These are phyloP conservation scores for Nigrograna mackinnonii DNA, from an alignment of 2,329 filamentous ascomycete species.

Conservation along the genomic window DNA sequence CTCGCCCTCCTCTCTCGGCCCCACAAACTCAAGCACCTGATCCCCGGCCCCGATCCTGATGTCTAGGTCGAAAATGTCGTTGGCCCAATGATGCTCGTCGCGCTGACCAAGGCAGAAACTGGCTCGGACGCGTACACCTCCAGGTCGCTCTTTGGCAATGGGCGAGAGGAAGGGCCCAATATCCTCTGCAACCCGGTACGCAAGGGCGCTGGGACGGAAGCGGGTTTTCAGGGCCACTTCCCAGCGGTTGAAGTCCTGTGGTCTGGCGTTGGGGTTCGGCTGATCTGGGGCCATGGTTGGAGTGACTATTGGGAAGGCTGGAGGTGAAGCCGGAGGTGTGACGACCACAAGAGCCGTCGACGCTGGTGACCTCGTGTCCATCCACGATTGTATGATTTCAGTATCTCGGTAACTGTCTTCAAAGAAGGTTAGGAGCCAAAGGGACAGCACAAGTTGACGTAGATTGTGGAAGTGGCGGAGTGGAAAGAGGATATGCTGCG, in stretches of 20 bases:
- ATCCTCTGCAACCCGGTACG: conserved; percentile 43
- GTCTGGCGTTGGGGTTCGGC: conserved; percentile 14
- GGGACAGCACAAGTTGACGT: conserved; percentile 43
- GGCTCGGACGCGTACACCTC: conserved; percentile 48
- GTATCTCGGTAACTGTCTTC: conserved; percentile 43
- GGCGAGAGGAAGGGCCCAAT: conserved; percentile 46
- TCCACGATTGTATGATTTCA: conserved; percentile 51
- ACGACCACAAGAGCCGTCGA: conserved; percentile 44
- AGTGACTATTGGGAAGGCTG: conserved; percentile 21
- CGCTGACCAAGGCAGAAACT: conserved; percentile 48
- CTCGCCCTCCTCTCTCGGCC: conserved; percentile 50
- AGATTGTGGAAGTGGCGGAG: conserved; percentile 49
- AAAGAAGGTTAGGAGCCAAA: conserved; percentile 47
- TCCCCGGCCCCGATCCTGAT: conserved; percentile 44
- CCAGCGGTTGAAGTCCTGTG: conserved; percentile 43
- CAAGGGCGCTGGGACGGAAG: conserved; percentile 45
- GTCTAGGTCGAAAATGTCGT: conserved; percentile 52
- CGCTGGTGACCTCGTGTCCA: conserved; percentile 40
- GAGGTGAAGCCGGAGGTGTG: conserved; percentile 30
- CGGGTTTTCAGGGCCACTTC: conserved; percentile 43
- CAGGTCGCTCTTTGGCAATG: conserved; percentile 41
- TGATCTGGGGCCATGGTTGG: conserved; percentile 29
- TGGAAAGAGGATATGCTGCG: conserved; percentile 39
- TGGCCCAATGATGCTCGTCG: conserved; percentile 23
- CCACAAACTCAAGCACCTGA: conserved; percentile 44